Evolutionary conservation across 768 basidiomycete genomes (phyloP), one percentile per base, ranked within the genome.

Genomic region (Rhodocollybia butyracea): DNA sequence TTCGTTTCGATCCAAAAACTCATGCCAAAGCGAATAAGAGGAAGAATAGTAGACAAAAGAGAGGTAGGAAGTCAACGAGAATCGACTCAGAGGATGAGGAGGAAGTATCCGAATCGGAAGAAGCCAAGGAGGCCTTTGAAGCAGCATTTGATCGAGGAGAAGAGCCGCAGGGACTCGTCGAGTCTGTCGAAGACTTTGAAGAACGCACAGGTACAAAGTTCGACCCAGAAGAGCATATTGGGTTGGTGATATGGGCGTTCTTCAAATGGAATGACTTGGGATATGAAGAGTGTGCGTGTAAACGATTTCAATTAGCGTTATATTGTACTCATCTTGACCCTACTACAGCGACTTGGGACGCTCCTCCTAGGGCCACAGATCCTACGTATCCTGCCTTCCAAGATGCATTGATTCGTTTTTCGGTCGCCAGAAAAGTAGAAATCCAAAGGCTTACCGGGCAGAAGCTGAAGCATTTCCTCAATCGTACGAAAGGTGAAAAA

Each of bases 191-290:
- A 15, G 79, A 85, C 22, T 91, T 85, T 81, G 80, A 87, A 67
- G 56, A 62, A 36, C 65, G 74, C 19, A 75, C 69, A 51, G 68
- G 74, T 32, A 51, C 67, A n/a, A 64, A 64, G 3, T 70, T 92
- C 5, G 64, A 65, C 10, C 63, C 70, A 29, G 70, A 81, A 4
- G 77, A 88, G 10, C 43, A 58, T 61, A 78, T 85, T 27, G 73
- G 81, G 36, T 69, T 80, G 47, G 83, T 96, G 31, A 76, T 84
- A 19, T 94, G 90, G 87, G 83, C 81, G 12, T 94, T 94, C 66
- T 76, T 93, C 61, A 99, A 98, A 68, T 98, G 96, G 96, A 77
- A 84, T 41, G 94, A 94, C 59, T 76, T 98, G 26, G 85, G 89
- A n/a, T 97, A 98, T 58, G 89, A 96, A 21, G 89, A 94, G 76